phyloP scores from a whole-genome alignment of 2,329 filamentous ascomycete species.

The Fusarium nodosum region DNA sequence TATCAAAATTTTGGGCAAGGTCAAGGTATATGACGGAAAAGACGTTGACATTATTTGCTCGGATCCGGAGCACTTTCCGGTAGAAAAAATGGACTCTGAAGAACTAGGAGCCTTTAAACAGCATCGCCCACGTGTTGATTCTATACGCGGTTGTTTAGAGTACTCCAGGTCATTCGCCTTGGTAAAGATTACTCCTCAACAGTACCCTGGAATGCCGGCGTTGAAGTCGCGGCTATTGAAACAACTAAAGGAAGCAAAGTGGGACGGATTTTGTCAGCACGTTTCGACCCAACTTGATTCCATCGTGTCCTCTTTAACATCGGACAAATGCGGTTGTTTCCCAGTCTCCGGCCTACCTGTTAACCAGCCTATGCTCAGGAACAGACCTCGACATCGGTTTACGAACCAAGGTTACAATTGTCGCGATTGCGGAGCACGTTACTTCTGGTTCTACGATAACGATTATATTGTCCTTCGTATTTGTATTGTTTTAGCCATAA shows the following conservation, averaged over 20 bases:
- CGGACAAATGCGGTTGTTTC: slow-evolving; percentile 15
- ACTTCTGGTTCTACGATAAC: background rate
- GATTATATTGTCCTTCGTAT: background rate
- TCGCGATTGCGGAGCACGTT: background rate
- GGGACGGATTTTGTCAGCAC: slow-evolving; percentile 11
- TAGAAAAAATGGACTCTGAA: rapidly evolving
- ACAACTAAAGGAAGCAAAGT: background rate
- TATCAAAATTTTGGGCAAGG: background rate
- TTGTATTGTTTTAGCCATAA: rapidly evolving
- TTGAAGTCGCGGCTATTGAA: background rate
- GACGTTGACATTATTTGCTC: rapidly evolving
- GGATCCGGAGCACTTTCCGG: background rate
- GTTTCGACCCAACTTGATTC: background rate
- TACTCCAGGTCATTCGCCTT: background rate
- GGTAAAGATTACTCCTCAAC: background rate
- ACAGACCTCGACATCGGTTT: rapidly evolving
- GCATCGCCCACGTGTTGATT: rapidly evolving
- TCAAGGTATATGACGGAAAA: rapidly evolving
- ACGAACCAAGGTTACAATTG: background rate
- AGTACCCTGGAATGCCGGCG: background rate
- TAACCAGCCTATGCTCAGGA: rapidly evolving
- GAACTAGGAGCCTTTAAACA: rapidly evolving
- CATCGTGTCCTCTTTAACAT: background rate
- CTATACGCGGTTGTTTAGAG: rapidly evolving
- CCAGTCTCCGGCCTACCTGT: background rate